These are phyloP conservation scores for Entamoeba moshkovskii DNA, from an alignment of 208 protist species.

Conservation along the genomic window DNA sequence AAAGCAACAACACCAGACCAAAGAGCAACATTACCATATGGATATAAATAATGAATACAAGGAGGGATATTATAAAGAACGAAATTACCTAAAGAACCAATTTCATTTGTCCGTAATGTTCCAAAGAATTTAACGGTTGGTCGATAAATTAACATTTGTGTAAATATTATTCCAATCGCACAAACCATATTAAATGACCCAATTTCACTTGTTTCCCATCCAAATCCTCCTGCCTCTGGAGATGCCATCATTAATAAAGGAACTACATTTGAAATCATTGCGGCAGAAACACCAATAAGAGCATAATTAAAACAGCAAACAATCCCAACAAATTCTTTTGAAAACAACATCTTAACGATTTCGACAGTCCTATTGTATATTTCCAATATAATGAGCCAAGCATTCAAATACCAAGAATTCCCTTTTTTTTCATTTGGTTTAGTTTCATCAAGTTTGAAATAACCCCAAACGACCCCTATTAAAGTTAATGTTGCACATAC, in stretches of 20 bases:
- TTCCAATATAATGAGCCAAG: background rate
- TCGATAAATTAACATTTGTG: background rate
- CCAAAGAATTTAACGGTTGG: background rate
- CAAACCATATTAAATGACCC: background rate
- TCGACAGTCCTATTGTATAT: background rate
- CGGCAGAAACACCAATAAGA: background rate
- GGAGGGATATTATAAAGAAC: background rate
- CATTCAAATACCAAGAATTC: background rate
- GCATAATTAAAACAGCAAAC: background rate
- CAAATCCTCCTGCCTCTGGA: background rate
- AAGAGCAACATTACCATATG: background rate
- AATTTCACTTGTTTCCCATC: background rate
- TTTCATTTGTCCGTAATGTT: background rate
- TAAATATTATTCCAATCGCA: background rate
- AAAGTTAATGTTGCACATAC: background rate
- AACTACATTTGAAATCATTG: background rate
- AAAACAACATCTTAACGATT: background rate
- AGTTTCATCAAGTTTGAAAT: background rate
- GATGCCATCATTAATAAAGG: background rate
- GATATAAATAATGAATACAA: background rate
- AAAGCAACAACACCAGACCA: background rate
- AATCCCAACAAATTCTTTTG: background rate
- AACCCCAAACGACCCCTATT: background rate
- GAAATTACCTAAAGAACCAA: background rate
- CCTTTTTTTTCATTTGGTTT: background rate